Evolutionary conservation across 805 yeast genomes (phyloP), one percentile per base, ranked within the genome.

Genomic region (Wickerhamiella allomyrinae): DNA sequence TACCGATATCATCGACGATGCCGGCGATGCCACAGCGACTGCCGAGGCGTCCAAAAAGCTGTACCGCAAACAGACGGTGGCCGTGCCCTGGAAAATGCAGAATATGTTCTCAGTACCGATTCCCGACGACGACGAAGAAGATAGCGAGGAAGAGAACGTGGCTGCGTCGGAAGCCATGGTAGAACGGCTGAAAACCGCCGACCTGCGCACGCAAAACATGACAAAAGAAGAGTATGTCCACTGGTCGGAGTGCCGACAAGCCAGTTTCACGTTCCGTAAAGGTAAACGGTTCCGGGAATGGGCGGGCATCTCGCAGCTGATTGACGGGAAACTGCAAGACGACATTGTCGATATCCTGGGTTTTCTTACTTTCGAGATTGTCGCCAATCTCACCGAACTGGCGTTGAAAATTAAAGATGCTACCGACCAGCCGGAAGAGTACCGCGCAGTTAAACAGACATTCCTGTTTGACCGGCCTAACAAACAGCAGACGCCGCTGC

Each of bases 191-290:
- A 85, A 86, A 54, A 77, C 75, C 60, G 96, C 96, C 3, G 98
- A 91, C 61, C 95, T 91, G 40, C 70, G 98, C 47, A 91, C 98
- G 0, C 74, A 69, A 49, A 73, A 79, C 51, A 91, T 91, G 98
- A 91, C 98, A 1, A 80, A 77, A 56, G 95, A 91, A 54, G 98
- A 91, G 57, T 91, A 91, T 55, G 98, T 87, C 14, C 98, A 91
- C 58, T 91, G 97, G 96, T 83, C 95, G 10, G 98, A 91, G 56
- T 91, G 98, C 62, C 74, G 98, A 47, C 98, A 91, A 60, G 97
- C 97, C 1, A 79, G 93, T 45, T 91, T 91, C 59, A 91, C 98
- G 1, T 91, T 86, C 55, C 71, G 96, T 51, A 91, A 91, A 58
- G 81, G 82, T n/a, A 86, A 86, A 58, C 67, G 96, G 55, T 91